These are phyloP conservation scores for Ganoderma boninense DNA, from an alignment of 1,284 basidiomycete species.

Conservation along the genomic window DNA sequence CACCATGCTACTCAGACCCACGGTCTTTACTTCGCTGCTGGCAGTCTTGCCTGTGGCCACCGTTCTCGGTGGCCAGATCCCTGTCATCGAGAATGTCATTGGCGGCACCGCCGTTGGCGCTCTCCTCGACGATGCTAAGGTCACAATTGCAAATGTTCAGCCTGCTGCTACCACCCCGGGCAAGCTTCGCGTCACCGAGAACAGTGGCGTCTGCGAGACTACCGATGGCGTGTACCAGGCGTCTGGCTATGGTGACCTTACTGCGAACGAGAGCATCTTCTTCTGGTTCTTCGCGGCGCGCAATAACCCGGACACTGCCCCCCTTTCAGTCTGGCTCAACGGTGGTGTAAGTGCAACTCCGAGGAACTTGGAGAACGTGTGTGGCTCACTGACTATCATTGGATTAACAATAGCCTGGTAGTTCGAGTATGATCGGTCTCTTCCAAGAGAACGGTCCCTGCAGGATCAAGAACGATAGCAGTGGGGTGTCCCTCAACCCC, in stretches of 20 bases:
- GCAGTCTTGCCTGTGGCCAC: constrained; percentile 26
- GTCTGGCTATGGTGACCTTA: constrained; percentile 68
- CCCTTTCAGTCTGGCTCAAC: constrained; percentile 73
- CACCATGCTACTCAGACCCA: constrained; percentile 23
- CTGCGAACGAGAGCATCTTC: constrained; percentile 63
- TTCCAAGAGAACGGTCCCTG: constrained; percentile 74
- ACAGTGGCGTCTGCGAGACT: constrained; percentile 66
- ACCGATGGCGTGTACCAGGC: constrained; percentile 64
- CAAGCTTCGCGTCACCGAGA: constrained; percentile 58
- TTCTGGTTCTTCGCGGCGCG: constrained; percentile 77
- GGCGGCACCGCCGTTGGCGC: constrained; percentile 43
- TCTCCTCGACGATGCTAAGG: not conserved
- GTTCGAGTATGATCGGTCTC: constrained; percentile 74
- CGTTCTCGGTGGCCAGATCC: constrained; percentile 47
- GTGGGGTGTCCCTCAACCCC: constrained; percentile 60
- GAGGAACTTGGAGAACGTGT: no score
- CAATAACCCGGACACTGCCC: constrained; percentile 61
- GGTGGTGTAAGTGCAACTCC: constrained; percentile 56
- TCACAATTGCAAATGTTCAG: constrained; percentile 7
- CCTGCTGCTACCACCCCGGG: constrained; percentile 48
- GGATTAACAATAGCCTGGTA: constrained; percentile 55
- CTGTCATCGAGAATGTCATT: constrained; percentile 53
- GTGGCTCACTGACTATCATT: not conserved
- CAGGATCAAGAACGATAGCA: constrained; percentile 65
- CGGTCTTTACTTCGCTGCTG: constrained; percentile 24